A percentile compares a stretch with the other conserved stretches of the same genome.
Conservation (phyloP, 2,329 filamentous ascomycete species). For the Paecilomyces sp. region DNA sequence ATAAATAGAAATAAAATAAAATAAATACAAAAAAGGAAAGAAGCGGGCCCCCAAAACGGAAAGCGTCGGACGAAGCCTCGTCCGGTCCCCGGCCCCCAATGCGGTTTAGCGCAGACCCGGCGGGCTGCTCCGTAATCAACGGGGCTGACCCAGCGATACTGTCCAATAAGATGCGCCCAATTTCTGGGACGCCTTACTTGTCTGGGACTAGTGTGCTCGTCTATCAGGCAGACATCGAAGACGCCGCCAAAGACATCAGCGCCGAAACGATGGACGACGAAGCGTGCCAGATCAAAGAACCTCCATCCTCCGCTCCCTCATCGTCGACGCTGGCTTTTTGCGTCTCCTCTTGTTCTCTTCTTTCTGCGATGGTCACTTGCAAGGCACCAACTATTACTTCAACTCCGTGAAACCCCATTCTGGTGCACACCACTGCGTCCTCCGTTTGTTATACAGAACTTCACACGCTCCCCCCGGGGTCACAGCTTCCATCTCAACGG, state of each 20-base stretch:
- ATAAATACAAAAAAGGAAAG: neutral
- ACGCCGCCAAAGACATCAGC: neutral
- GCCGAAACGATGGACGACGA: neutral
- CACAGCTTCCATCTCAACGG: neutral
- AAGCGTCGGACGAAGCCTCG: neutral
- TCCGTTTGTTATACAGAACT: neutral
- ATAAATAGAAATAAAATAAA: neutral
- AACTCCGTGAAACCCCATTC: neutral
- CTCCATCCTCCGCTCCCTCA: conserved; percentile 6
- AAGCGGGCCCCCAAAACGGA: neutral
- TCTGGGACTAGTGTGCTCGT: neutral
- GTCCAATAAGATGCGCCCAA: neutral
- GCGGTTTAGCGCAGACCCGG: neutral
- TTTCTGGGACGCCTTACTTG: neutral
- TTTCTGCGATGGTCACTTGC: neutral
- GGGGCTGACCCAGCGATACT: neutral
- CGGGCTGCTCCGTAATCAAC: neutral
- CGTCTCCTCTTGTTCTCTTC: neutral
- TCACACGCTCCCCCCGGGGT: neutral
- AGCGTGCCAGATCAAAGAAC: conserved; percentile 2
- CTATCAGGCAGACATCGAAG: conserved; percentile 1
- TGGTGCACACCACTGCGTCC: neutral
- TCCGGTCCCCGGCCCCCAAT: neutral
- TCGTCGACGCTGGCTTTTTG: conserved; percentile 2
- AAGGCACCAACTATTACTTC: neutral